Evolutionary conservation across 2,329 filamentous ascomycete species (phyloP), one percentile per base, ranked within the genome.

Genomic region (Monilinia vaccinii-corymbosi): DNA sequence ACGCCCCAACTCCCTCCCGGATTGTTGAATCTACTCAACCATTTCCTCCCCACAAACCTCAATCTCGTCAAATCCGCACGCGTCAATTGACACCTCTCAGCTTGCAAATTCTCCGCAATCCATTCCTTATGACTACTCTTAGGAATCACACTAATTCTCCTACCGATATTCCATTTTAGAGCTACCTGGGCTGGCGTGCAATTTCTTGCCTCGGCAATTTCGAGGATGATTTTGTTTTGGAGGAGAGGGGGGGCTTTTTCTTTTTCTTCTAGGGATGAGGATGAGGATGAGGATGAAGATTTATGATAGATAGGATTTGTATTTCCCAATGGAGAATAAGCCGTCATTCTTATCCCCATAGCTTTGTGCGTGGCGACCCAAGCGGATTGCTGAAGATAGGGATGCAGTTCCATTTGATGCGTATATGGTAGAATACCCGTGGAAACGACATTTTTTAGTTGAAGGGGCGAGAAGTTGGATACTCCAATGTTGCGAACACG

Each of bases 361-460:
- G 64, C 60, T 36, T 58, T 50, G 9, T 72, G 67, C 50, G 66
- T 67, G 10, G 63, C 36, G 18, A 67, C 56, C 60, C 67, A 71
- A 3, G 60, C 44, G 1, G 64, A 56, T 28, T 86, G 89, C 2
- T 87, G 87, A 77, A 87, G 85, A 76, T 87, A 87, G 32, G 87
- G 88, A 75, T 91, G 88, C 18, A 91, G 79, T 75, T 92, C 89
- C 71, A 90, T 81, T 75, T 93, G 88, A 80, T 93, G 91, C 64
- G 89, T 88, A 18, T 87, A 86, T 7, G 82, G 82, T 56, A 78
- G 73, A 62, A 80, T 72, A 76, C 81, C 61, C 44, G 58, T 61
- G 18, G 40, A 44, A 2, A 65, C 57, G 13, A 65, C 38, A n/a
- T 56, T 42, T 7, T 53, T 32, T 8, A 65, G 58, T 31, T 65